Percentiles rank a stretch among this genome's conserved stretches.
Evolutionary conservation across 1,284 basidiomycete species (phyloP).

Genomic region (Quambalaria eucalypti): DNA sequence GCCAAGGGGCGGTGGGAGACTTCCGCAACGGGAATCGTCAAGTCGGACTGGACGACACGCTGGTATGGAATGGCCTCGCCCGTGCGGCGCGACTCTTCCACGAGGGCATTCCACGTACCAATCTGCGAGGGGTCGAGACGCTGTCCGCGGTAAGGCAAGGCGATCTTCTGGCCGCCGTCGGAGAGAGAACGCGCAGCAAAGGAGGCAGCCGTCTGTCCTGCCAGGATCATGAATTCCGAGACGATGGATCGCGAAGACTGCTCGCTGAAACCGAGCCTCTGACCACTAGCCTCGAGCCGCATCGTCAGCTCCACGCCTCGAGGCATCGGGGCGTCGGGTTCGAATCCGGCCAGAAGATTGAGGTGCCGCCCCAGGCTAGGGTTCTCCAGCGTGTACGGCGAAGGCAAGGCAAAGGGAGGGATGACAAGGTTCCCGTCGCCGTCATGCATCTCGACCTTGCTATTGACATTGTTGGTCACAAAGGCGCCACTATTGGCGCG

Average conservation of each 20-base stretch:
- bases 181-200: constrained; percentile 52
- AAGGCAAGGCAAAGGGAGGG: neutral
- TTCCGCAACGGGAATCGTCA: constrained; percentile 8
- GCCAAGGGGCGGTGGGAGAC: constrained; percentile 49
- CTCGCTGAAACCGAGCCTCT: too few relatives aligned
- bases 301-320: neutral
- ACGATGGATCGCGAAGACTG: constrained; percentile 51
- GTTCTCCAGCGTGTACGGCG: neutral
- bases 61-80: neutral
- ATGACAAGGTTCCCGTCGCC: too few relatives aligned
- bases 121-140: constrained; percentile 28
- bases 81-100: neutral
- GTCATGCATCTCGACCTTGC: neutral
- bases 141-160: constrained; percentile 57
- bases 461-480: neutral
- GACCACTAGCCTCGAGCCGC: neutral
- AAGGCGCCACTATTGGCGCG: neutral
- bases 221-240: constrained; percentile 74
- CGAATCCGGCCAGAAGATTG: neutral
- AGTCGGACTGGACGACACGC: constrained; percentile 7
- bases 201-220: constrained; percentile 65
- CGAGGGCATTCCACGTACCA: neutral
- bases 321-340: neutral
- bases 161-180: constrained; percentile 58
- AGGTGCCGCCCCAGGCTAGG: neutral